Evolutionary conservation across 495 filamentous ascomycete genomes (phyloP).

Genomic region (Talaromyces thailandensis): DNA sequence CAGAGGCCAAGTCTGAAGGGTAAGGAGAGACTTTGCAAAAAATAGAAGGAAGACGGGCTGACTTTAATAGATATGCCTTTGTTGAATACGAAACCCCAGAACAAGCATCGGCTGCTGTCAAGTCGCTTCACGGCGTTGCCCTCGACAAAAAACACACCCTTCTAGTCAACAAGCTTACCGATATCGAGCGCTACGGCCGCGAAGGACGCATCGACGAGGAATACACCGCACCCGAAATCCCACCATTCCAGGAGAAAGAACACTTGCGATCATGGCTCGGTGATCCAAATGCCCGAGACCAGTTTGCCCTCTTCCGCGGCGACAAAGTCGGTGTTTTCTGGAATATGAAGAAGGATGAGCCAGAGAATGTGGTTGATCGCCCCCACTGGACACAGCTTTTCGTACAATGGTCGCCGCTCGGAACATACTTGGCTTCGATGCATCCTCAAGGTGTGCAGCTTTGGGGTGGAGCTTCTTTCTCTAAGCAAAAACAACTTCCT

Average conservation of each 20-base stretch:
- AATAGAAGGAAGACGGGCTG: not conserved
- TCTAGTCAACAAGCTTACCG: slow-evolving; percentile 93
- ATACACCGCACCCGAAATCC: slow-evolving; percentile 67
- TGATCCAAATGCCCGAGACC: slow-evolving; percentile 79
- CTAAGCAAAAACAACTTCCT: slow-evolving; percentile 80
- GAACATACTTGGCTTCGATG: slow-evolving; percentile 88
- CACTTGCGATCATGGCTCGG: slow-evolving; percentile 89
- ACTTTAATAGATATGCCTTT: slow-evolving; percentile 65
- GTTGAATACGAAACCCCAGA: slow-evolving; percentile 92
- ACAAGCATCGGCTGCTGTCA: slow-evolving; percentile 80
- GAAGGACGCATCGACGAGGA: slow-evolving; percentile 89
- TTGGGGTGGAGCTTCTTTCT: slow-evolving; percentile 88
- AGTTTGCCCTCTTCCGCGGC: slow-evolving; percentile 83
- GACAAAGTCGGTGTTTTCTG: slow-evolving; percentile 92
- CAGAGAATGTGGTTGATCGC: slow-evolving; percentile 83
- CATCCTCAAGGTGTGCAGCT: slow-evolving; percentile 93
- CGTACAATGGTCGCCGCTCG: slow-evolving; percentile 93
- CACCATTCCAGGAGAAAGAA: slow-evolving; percentile 81
- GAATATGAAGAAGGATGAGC: slow-evolving; percentile 90
- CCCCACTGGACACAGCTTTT: slow-evolving; percentile 95
- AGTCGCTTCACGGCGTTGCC: slow-evolving; percentile 69
- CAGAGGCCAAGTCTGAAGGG: slow-evolving; percentile 75
- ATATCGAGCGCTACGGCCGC: slow-evolving; percentile 90
- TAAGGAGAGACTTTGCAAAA: slow-evolving; percentile 25
- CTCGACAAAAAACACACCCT: slow-evolving; percentile 95